A percentile compares a stretch with the other conserved stretches of the same genome.
Evolutionary conservation across 345 rosid genomes (phyloP).

Genomic region (Sonneratia alba): DNA sequence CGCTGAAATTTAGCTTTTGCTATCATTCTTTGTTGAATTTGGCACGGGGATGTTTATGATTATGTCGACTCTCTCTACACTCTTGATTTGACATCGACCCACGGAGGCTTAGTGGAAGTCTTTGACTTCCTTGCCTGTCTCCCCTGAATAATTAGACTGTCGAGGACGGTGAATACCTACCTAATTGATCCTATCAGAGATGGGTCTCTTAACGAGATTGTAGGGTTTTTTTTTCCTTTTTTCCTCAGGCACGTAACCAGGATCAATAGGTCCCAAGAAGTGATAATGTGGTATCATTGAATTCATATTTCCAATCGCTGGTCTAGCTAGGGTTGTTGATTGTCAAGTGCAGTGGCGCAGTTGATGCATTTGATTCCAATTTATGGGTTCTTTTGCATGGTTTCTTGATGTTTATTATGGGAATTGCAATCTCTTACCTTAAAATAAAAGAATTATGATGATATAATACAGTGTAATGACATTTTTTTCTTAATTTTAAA

Average conservation of each 20-base stretch:
- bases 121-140: constrained; percentile 1
- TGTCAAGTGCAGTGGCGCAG: neutral
- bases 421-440: too few species aligned
- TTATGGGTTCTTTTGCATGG: too few species aligned
- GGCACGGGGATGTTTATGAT: constrained; percentile 8
- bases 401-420: too few species aligned
- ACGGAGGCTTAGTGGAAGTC: neutral
- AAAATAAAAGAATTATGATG: too few species aligned
- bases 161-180: too few species aligned
- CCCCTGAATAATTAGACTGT: too few species aligned
- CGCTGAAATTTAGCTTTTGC: constrained; percentile 12
- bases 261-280: neutral
- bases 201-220: too few species aligned
- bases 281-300: neutral
- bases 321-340: neutral
- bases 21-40: constrained; percentile 9
- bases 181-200: too few species aligned
- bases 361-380: neutral
- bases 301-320: neutral
- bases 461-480: too few species aligned
- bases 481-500: too few species aligned
- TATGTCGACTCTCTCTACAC: constrained; percentile 3
- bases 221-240: too few species aligned
- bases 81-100: constrained; percentile 2
- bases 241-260: too few species aligned